Evolutionary conservation across 2,329 filamentous ascomycete species (phyloP).

Genomic region (Aspergillus unguis): DNA sequence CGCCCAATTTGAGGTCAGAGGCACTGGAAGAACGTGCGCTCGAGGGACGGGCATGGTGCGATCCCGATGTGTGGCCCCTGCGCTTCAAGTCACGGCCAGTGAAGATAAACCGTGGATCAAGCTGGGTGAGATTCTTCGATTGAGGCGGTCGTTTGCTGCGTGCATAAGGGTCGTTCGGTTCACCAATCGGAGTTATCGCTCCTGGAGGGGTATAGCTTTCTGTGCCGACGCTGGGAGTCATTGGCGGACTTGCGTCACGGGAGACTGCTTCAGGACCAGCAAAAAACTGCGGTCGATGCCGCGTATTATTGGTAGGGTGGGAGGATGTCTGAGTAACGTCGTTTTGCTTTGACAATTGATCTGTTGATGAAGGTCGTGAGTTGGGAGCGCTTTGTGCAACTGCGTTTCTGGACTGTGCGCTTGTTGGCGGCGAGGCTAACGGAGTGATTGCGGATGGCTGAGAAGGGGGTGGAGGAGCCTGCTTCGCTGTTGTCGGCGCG

Average conservation of each 20-base stretch:
- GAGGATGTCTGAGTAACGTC: slow-evolving; percentile 44
- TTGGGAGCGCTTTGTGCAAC: slow-evolving; percentile 35
- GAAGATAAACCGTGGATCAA: slow-evolving; percentile 84
- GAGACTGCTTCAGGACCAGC: slow-evolving; percentile 58
- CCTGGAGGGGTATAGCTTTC: slow-evolving; percentile 58
- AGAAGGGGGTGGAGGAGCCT: slow-evolving; percentile 20
- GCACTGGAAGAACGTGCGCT: slow-evolving; percentile 48
- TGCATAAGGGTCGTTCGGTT: slow-evolving; percentile 82
- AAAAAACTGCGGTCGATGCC: slow-evolving; percentile 53
- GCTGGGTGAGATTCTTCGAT: slow-evolving; percentile 59
- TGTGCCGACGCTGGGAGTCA: slow-evolving; percentile 48
- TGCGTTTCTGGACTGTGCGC: slow-evolving; percentile 29
- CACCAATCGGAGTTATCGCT: slow-evolving; percentile 74
- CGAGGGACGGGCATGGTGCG: slow-evolving; percentile 37
- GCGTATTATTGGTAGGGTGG: slow-evolving; percentile 46
- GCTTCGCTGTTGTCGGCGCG: slow-evolving; percentile 32
- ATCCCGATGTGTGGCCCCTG: slow-evolving; percentile 56
- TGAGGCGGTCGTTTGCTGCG: slow-evolving; percentile 73
- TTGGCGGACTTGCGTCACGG: slow-evolving; percentile 61
- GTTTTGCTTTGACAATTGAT: slow-evolving; percentile 41
- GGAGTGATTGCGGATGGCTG: slow-evolving; percentile 48
- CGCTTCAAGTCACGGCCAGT: slow-evolving; percentile 67
- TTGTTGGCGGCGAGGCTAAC: slow-evolving; percentile 51
- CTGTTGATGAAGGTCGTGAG: slow-evolving; percentile 41
- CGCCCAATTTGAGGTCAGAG: slow-evolving; percentile 41